A percentile compares a stretch with the other conserved stretches of the same genome.
These are phyloP conservation scores for Tilletiaria anomala DNA, from an alignment of 1,284 basidiomycete species.

Conservation along the genomic window DNA sequence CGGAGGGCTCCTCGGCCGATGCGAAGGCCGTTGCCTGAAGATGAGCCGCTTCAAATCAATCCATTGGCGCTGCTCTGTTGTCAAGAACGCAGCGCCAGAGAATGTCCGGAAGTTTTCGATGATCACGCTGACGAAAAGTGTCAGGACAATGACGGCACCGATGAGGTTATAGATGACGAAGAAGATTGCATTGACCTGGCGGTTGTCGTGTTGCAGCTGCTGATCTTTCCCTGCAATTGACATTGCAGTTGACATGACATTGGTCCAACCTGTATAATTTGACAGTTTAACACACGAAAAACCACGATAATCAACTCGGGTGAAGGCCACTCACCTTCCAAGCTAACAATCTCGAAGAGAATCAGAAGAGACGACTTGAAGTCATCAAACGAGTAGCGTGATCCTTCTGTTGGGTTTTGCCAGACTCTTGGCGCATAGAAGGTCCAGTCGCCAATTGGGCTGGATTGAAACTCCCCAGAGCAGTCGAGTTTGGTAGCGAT, in stretches of 20 bases:
- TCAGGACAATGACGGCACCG: constrained; percentile 62
- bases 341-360: constrained; percentile 87
- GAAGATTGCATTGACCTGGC: constrained; percentile 58
- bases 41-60: constrained; percentile 81
- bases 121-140: constrained; percentile 57
- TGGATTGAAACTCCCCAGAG: constrained; percentile 53
- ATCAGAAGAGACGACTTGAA: constrained; percentile 77
- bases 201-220: constrained; percentile 26
- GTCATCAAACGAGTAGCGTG: constrained; percentile 77
- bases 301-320: background rate
- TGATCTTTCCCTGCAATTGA: constrained; percentile 53
- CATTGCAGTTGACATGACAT: constrained; percentile 72
- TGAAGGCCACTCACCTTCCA: constrained; percentile 49
- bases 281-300: background rate
- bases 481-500: constrained; percentile 54
- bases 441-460: constrained; percentile 46
- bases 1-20: constrained; percentile 55
- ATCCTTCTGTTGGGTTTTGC: constrained; percentile 70
- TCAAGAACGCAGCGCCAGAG: constrained; percentile 57
- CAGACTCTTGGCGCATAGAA: constrained; percentile 73
- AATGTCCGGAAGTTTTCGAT: constrained; percentile 81
- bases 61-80: constrained; percentile 85
- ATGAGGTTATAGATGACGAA: constrained; percentile 84
- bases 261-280: constrained; percentile 58
- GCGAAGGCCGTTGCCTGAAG: constrained; percentile 70